A percentile compares a stretch with the other conserved stretches of the same genome.
Conservation (phyloP, 176 grass and related monocot species). For the Thinopyrum elongatum region DNA sequence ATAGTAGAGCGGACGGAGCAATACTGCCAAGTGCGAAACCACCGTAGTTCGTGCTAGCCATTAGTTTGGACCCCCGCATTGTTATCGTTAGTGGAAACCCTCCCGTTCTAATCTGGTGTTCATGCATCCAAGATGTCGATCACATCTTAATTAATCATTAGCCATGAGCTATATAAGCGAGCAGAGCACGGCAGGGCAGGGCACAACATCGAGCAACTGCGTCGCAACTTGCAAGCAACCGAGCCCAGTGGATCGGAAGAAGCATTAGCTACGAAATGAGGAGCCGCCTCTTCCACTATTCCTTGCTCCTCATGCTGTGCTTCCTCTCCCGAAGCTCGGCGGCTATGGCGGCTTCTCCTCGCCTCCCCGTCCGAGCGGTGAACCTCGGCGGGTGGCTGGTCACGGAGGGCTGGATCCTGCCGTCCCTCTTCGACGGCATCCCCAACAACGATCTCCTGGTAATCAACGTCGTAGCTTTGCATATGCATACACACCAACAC, state of each 20-base stretch:
- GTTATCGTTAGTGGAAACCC: background rate
- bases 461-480: background rate
- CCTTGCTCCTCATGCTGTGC: background rate
- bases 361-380: constrained; percentile 44
- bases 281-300: background rate
- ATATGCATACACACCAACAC: no score
- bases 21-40: no score
- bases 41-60: no score
- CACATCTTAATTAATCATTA: background rate
- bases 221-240: background rate
- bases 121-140: background rate
- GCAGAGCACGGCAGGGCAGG: background rate
- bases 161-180: background rate
- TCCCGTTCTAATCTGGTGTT: background rate
- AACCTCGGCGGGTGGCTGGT: constrained; percentile 75
- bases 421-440: constrained; percentile 64
- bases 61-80: no score
- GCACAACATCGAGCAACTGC: background rate
- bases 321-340: background rate
- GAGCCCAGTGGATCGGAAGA: background rate
- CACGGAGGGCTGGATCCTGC: constrained; percentile 67
- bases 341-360: background rate
- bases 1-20: no score
- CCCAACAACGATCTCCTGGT: constrained; percentile 61
- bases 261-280: no score